A percentile compares a stretch with the other conserved stretches of the same genome.
Evolutionary conservation across 371 early-diverging fungal genomes (phyloP).

Genomic region (Actinomortierella ambigua): DNA sequence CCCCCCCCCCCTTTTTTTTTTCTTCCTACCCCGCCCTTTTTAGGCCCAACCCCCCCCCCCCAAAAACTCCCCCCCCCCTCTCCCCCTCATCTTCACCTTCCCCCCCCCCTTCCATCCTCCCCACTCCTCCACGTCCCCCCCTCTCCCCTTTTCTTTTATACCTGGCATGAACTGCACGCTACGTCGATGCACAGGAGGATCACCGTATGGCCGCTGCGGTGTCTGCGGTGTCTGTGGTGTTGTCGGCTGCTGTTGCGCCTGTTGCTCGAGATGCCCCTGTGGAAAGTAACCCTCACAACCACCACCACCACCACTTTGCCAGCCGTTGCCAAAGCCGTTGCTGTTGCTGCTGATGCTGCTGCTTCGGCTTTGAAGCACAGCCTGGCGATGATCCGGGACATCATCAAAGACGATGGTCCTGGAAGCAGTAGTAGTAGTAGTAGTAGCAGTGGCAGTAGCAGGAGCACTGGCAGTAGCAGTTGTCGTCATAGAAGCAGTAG

Average conservation of each 20-base stretch:
- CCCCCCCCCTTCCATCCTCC: too few species aligned
- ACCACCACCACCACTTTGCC: background rate
- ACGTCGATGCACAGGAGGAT: slow-evolving; percentile 12
- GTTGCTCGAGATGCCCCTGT: background rate
- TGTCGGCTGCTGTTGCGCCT: background rate
- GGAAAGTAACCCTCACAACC: too few species aligned
- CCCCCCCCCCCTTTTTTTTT: too few species aligned
- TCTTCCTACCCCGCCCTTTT: too few species aligned
- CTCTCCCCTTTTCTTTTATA: slow-evolving; percentile 1
- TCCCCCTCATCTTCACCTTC: too few species aligned
- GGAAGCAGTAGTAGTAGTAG: background rate
- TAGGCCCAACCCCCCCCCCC: too few species aligned
- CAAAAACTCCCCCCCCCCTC: too few species aligned
- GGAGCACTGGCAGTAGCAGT: slow-evolving; percentile 1
- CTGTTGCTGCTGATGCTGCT: slow-evolving; percentile 16
- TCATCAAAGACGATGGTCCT: background rate
- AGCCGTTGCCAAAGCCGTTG: slow-evolving; percentile 1
- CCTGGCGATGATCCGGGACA: background rate
- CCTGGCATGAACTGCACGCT: slow-evolving; percentile 37
- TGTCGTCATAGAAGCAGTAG: too few species aligned
- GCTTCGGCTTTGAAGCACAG: slow-evolving; percentile 1
- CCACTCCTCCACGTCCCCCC: too few species aligned
- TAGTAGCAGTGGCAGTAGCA: background rate
- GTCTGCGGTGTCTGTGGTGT: background rate
- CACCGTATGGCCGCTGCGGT: background rate